Evolutionary conservation across 2,329 filamentous ascomycete species (phyloP).

Genomic region (Coleophoma cylindrospora): DNA sequence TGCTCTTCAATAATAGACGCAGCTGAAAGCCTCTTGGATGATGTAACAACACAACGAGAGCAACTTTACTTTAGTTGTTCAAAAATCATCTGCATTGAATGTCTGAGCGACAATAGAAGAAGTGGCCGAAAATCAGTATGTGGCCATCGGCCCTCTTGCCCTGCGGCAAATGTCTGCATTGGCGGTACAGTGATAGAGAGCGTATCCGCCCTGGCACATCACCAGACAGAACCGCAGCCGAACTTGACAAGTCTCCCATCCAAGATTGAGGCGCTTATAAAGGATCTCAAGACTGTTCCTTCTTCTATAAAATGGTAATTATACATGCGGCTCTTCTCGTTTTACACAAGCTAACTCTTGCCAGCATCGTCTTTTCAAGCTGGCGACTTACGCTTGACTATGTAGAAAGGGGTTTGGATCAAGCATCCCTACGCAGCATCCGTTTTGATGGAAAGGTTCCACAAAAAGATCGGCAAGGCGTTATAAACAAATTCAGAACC

Average conservation of each 20-base stretch:
- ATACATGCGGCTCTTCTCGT: background rate
- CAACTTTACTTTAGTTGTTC: no score
- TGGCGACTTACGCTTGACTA: constrained; percentile 45
- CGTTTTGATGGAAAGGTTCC: constrained; percentile 43
- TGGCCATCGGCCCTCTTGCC: no score
- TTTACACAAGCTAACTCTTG: constrained; percentile 1
- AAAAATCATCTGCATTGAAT: no score
- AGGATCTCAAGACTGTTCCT: constrained; percentile 3
- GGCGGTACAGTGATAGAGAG: no score
- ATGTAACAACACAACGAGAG: no score
- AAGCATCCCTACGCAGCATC: constrained; percentile 28
- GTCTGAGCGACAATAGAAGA: no score
- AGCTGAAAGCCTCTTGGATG: no score
- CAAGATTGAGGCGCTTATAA: constrained; percentile 7
- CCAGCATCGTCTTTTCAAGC: constrained; percentile 44
- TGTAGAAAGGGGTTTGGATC: constrained; percentile 32
- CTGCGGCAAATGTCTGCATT: no score
- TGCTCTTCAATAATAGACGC: no score
- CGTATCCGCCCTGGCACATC: no score
- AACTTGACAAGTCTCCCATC: background rate
- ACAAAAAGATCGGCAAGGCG: constrained; percentile 33
- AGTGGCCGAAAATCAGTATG: no score
- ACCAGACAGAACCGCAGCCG: no score
- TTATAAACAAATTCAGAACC: constrained; percentile 33
- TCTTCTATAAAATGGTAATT: constrained; percentile 30